Conservation (phyloP, 176 grass and related monocot species). For the Coix lacrymajobi region DNA sequence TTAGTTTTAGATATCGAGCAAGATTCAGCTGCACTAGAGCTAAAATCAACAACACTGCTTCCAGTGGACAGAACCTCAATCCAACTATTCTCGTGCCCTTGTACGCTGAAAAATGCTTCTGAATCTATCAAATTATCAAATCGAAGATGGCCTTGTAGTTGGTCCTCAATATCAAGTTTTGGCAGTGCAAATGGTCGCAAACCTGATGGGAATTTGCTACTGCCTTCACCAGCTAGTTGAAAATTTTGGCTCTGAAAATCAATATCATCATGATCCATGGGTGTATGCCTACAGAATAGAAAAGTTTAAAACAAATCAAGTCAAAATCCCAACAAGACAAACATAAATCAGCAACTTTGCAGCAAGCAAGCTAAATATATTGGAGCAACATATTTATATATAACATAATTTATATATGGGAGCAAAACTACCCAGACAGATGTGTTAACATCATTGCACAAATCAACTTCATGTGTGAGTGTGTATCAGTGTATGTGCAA, state of each 20-base stretch:
- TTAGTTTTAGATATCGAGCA: constrained; percentile 59
- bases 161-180: constrained; percentile 90
- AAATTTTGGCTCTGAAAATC: constrained; percentile 89
- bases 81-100: constrained; percentile 68
- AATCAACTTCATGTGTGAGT: neutral
- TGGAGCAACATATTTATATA: neutral
- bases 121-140: constrained; percentile 74
- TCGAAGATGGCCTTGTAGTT: constrained; percentile 68
- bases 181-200: constrained; percentile 69
- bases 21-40: constrained; percentile 52
- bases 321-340: neutral
- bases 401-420: neutral
- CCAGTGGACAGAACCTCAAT: constrained; percentile 78
- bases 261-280: constrained; percentile 96
- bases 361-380: constrained; percentile 16
- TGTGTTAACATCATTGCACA: neutral
- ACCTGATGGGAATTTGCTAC: constrained; percentile 58
- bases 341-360: neutral
- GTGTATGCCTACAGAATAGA: constrained; percentile 54
- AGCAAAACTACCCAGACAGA: neutral
- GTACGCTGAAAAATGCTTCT: constrained; percentile 67
- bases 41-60: constrained; percentile 61
- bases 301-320: constrained; percentile 11
- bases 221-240: constrained; percentile 72
- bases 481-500: neutral